A percentile compares a stretch with the other conserved stretches of the same genome.
These are phyloP conservation scores for Microglena sp. DNA, from an alignment of 139 green algal species.

Conservation along the genomic window DNA sequence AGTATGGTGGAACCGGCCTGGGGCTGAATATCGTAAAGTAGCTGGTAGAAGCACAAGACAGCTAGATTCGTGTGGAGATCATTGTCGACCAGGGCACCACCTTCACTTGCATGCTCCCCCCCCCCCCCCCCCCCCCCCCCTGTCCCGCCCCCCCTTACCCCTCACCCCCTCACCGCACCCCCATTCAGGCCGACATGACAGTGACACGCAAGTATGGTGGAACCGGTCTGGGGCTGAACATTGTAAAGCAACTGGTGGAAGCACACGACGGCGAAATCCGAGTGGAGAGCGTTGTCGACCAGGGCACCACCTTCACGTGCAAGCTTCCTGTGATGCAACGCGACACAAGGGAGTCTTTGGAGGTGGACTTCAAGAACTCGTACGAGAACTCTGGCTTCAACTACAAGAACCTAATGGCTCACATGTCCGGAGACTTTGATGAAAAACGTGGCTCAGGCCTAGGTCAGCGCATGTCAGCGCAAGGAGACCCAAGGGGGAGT, in stretches of 20 bases:
- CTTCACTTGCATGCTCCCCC: conserved; percentile 44
- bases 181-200: conserved; percentile 52
- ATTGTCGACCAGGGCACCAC: conserved; percentile 29
- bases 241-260: conserved; percentile 51
- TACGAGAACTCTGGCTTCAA: too few species aligned
- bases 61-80: conserved; percentile 28
- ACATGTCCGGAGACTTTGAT: too few species aligned
- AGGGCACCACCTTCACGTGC: conserved; percentile 47
- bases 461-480: too few species aligned
- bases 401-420: too few species aligned
- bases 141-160: too few species aligned
- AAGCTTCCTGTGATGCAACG: conserved; percentile 24
- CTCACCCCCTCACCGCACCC: too few species aligned
- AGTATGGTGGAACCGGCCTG: conserved; percentile 67
- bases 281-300: conserved; percentile 22
- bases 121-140: too few species aligned
- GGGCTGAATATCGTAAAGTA: conserved; percentile 52
- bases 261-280: conserved; percentile 36
- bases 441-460: too few species aligned
- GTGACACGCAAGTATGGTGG: conserved; percentile 59
- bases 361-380: too few species aligned
- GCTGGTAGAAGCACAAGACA: conserved; percentile 46
- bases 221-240: conserved; percentile 56
- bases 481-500: too few species aligned
- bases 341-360: conserved; percentile 11